Percentiles rank a stretch among this genome's conserved stretches.
Conservation (phyloP, 2,329 filamentous ascomycete species). For the Biscogniauxia sp. region DNA sequence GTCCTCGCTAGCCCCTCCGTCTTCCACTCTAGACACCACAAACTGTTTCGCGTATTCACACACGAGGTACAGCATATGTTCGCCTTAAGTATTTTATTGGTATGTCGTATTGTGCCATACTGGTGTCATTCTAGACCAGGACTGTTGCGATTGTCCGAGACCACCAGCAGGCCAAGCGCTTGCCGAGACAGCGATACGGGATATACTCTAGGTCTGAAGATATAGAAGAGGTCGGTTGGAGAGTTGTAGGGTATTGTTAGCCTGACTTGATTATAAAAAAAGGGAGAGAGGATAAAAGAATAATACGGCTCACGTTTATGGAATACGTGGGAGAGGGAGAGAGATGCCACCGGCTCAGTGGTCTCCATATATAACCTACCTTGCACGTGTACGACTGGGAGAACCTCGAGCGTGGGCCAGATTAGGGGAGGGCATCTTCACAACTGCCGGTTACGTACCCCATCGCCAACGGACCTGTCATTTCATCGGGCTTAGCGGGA, state of each 20-base stretch:
- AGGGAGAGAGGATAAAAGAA: background rate
- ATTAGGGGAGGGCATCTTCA: slow-evolving; percentile 5
- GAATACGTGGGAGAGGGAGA: slow-evolving; percentile 1
- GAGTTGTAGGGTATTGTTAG: background rate
- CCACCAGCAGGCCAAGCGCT: slow-evolving; percentile 4
- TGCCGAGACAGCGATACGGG: background rate
- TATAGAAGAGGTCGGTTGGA: background rate
- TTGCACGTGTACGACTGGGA: slow-evolving; percentile 20
- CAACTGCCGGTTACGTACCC: slow-evolving; percentile 18
- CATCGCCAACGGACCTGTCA: slow-evolving; percentile 16
- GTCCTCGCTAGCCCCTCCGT: background rate
- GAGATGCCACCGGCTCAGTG: slow-evolving; percentile 10
- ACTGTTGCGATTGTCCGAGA: slow-evolving; percentile 6
- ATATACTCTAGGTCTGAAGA: background rate
- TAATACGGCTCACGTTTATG: background rate
- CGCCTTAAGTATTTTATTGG: background rate
- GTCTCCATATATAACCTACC: slow-evolving; percentile 15
- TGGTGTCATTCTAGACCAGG: background rate
- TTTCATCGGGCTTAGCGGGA: slow-evolving; percentile 13
- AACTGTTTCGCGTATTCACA: background rate
- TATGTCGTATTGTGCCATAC: background rate
- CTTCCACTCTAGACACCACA: background rate
- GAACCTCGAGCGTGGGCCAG: slow-evolving; percentile 9
- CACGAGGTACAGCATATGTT: background rate
- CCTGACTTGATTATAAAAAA: too few relatives aligned